phyloP scores from a whole-genome alignment of 768 basidiomycete species.

The Royoungia palumana region DNA sequence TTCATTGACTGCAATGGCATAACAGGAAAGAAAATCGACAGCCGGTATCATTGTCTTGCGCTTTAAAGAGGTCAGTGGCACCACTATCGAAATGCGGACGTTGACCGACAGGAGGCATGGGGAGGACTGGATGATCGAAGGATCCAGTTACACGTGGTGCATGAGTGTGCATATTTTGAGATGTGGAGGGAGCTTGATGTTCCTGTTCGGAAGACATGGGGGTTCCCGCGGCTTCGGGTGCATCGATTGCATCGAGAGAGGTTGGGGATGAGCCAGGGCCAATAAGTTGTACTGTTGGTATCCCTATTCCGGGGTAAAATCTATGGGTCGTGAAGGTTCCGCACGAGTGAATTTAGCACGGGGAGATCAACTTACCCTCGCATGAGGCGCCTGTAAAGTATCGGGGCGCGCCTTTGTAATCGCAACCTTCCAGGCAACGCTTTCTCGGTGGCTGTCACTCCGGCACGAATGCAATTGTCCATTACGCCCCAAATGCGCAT shows the following conservation, averaged over 20 bases:
- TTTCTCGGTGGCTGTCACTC: conserved; percentile 75
- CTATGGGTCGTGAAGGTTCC: conserved; percentile 33
- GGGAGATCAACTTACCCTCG: conserved; percentile 53
- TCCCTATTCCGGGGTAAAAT: conserved; percentile 50
- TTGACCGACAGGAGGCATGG: conserved; percentile 73
- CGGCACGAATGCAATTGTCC: conserved; percentile 86
- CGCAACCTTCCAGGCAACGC: conserved; percentile 85
- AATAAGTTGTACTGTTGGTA: conserved; percentile 36
- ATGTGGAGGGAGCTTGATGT: conserved; percentile 2
- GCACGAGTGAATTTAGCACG: not conserved
- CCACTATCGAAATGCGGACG: not conserved
- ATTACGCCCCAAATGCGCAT: conserved; percentile 87
- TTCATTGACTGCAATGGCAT: conserved; percentile 94
- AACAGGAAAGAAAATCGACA: conserved; percentile 90
- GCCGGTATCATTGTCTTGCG: conserved; percentile 86
- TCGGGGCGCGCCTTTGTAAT: conserved; percentile 79
- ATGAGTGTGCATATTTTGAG: conserved; percentile 14
- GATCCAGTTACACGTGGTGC: conserved; percentile 60
- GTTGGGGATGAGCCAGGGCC: conserved; percentile 23
- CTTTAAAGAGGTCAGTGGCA: conserved; percentile 34
- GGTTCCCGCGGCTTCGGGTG: conserved; percentile 13
- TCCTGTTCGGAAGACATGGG: not conserved
- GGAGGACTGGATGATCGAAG: conserved; percentile 74
- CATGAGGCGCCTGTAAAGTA: conserved; percentile 88
- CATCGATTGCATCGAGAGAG: conserved; percentile 21